These are phyloP conservation scores for Tripidium arundinaceum DNA, from an alignment of 202 grass and related monocot species.

Conservation along the genomic window DNA sequence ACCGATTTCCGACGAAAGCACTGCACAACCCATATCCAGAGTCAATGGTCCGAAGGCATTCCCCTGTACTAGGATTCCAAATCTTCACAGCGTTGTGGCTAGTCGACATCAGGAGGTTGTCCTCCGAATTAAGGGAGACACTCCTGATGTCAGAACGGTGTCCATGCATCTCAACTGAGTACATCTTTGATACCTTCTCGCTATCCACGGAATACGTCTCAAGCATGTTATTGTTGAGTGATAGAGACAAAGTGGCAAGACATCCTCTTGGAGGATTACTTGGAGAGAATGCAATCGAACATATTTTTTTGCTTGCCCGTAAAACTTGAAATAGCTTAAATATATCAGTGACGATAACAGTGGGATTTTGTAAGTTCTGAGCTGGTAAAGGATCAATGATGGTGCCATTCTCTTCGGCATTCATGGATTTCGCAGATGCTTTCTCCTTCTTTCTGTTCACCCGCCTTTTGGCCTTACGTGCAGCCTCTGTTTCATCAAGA, in stretches of 20 bases:
- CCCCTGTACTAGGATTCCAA: constrained; percentile 89
- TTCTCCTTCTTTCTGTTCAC: constrained; percentile 88
- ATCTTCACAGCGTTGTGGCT: constrained; percentile 94
- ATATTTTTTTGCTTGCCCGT: constrained; percentile 81
- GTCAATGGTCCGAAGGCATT: constrained; percentile 87
- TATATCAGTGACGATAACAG: constrained; percentile 63
- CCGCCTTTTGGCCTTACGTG: constrained; percentile 74
- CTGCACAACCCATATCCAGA: constrained; percentile 93
- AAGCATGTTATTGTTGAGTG: constrained; percentile 87
- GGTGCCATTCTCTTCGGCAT: constrained; percentile 41
- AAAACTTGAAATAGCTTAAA: constrained; percentile 83
- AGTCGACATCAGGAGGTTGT: constrained; percentile 83
- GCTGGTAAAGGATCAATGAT: constrained; percentile 49
- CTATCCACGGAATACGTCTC: constrained; percentile 75
- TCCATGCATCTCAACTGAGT: constrained; percentile 85
- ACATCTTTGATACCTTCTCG: constrained; percentile 65
- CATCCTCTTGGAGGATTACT: constrained; percentile 54
- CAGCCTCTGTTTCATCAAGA: constrained; percentile 68
- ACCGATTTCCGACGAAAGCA: constrained; percentile 84
- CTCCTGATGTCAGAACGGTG: constrained; percentile 86
- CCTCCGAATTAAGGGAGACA: constrained; percentile 76
- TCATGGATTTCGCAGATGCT: constrained; percentile 43
- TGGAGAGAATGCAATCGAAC: constrained; percentile 76
- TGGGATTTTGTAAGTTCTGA: constrained; percentile 45
- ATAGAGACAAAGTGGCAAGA: constrained; percentile 72